Evolutionary conservation across 148 eudicot species (phyloP), one percentile per base, ranked within the genome.

Genomic region (Silene latifolia): DNA sequence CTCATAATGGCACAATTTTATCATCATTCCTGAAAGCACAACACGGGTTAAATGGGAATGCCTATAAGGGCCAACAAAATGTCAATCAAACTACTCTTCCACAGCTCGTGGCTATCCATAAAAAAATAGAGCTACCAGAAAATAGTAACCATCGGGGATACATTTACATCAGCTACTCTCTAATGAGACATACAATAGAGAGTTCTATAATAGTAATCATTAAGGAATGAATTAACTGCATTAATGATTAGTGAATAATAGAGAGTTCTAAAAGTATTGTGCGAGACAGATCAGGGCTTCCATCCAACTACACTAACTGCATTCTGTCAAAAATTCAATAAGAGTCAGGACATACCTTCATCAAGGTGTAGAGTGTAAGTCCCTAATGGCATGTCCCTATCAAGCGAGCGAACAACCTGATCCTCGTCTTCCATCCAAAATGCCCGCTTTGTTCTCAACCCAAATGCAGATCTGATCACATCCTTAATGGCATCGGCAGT

Each of bases 371-470:
- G 89, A 70, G 87, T 80, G 73, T 90, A 93, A 65, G 83, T 85
- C 23, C 92, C 93, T 39, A 90, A 15, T 35, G 96, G 96, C 98
- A 93, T 89, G 63, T 88, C 93, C 76, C 93, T 84, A 74, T 93
- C 96, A 79, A 93, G 84, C 47, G 89, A 80, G 53, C 96, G 87
- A 69, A 89, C 84, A 27, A 93, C 78, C 76, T 83, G 87, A 72
- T 89, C 89, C 76, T 88, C 96, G 77, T 93, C 98, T 84, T 93
- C 96, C 84, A 93, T 78, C 96, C 98, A 93, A 87, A 93, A 90
- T 51, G 93, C 90, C 9, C 98, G 85, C 56, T 81, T 93, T 48
- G 93, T 85, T 84, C 98, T 81, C 56, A 93, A 80, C 74, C 93
- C 78, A 82, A 90, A 93, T 53, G 93, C 88, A 46, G 93, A 93